Conservation (phyloP, 768 basidiomycete species). For the Clitopilus passeckerianus region DNA sequence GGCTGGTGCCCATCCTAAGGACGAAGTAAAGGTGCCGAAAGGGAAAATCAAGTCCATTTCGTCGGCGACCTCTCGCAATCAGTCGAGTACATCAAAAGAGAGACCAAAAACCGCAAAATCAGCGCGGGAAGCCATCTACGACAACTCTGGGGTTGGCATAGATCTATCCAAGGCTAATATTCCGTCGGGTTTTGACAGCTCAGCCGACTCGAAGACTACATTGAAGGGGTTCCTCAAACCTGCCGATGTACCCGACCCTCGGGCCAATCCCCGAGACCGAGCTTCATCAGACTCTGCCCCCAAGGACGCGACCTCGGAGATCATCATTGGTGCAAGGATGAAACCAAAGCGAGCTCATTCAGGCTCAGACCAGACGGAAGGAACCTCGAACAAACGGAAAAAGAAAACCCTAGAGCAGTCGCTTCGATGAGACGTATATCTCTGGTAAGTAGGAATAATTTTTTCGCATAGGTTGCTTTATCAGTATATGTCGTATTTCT, state of each 20-base stretch:
- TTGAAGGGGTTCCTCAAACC: constrained; percentile 45
- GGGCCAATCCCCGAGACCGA: constrained; percentile 11
- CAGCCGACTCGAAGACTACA: constrained; percentile 7
- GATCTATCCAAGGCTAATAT: constrained; percentile 28
- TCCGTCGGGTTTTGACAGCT: constrained; percentile 1
- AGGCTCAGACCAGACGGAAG: constrained; percentile 13
- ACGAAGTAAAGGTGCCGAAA: constrained; percentile 31
- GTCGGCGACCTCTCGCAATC: not conserved
- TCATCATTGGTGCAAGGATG: constrained; percentile 22
- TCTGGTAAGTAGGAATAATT: no score
- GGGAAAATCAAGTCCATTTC: constrained; percentile 6
- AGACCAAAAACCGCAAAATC: constrained; percentile 29
- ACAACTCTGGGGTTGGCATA: constrained; percentile 41
- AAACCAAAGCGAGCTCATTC: constrained; percentile 25
- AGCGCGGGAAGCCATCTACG: constrained; percentile 41
- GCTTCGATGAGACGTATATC: not conserved
- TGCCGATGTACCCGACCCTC: constrained; percentile 49
- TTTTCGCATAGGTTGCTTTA: no score
- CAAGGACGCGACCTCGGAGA: constrained; percentile 4
- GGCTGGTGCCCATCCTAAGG: constrained; percentile 34
- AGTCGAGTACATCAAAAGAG: constrained; percentile 16
- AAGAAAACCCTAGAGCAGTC: constrained; percentile 22
- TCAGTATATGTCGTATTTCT: no score
- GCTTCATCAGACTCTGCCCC: constrained; percentile 4
- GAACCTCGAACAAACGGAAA: constrained; percentile 23